Evolutionary conservation across 306 rosid genomes (phyloP).

Genomic region (Casuarina cunninghamiana): DNA sequence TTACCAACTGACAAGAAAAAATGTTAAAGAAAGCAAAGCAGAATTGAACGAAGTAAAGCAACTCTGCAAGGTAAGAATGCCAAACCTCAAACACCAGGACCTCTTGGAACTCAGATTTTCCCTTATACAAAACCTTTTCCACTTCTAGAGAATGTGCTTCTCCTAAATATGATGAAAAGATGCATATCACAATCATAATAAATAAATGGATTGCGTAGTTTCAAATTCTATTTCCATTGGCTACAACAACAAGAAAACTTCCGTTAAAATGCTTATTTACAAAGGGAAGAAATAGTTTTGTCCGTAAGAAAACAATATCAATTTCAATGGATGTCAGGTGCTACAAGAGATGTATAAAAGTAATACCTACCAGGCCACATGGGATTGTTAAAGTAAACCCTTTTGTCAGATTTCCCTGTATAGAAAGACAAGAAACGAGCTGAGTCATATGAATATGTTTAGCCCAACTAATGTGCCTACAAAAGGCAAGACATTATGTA

Average conservation of each 20-base stretch:
- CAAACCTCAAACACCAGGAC: conserved; percentile 88
- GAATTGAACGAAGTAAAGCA: conserved; percentile 9
- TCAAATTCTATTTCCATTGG: too few species aligned
- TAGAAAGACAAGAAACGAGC: conserved; percentile 10
- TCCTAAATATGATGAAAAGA: conserved; percentile 46
- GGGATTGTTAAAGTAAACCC: conserved; percentile 85
- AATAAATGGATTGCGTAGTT: too few species aligned
- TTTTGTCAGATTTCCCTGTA: conserved; percentile 54
- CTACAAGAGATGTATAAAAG: neutral
- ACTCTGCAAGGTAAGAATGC: conserved; percentile 29
- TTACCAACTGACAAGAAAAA: conserved; percentile 13
- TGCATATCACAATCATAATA: neutral
- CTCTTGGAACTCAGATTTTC: conserved; percentile 83
- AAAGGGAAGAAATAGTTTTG: neutral
- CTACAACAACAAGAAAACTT: too few species aligned
- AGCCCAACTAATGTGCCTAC: neutral
- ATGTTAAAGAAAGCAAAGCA: neutral
- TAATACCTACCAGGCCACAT: conserved; percentile 90
- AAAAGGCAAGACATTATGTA: neutral
- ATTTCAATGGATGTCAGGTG: neutral
- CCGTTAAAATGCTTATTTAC: neutral
- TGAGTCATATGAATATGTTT: neutral
- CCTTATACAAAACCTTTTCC: conserved; percentile 65
- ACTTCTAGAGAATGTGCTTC: conserved; percentile 90
- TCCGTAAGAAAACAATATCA: neutral